Conservation (phyloP, 129 eudicot genomes). For the Arctium lappa region DNA sequence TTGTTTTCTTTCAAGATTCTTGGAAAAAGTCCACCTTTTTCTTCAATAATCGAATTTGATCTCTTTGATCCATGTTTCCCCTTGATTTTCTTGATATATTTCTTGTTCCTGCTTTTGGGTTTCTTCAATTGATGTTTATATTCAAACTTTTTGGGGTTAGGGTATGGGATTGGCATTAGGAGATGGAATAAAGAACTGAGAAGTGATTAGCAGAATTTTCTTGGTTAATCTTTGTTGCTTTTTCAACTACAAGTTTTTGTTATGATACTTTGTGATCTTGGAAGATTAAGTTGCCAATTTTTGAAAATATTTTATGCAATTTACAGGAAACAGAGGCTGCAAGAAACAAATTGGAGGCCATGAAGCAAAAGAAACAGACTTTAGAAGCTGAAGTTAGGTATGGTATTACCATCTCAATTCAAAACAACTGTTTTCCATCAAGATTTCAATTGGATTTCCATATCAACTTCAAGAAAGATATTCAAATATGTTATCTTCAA, state of each 20-base stretch:
- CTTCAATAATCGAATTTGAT: neutral
- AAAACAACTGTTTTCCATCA: neutral
- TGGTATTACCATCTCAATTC: slow-evolving; percentile 13
- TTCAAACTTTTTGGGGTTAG: slow-evolving; percentile 9
- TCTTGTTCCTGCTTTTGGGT: neutral
- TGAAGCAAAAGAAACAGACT: slow-evolving; percentile 51
- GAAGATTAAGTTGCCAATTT: neutral
- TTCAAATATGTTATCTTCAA: neutral
- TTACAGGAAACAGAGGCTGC: slow-evolving; percentile 57
- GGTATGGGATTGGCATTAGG: slow-evolving; percentile 13
- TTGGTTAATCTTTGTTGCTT: neutral
- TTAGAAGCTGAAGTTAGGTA: slow-evolving; percentile 86
- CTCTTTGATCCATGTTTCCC: slow-evolving; percentile 22
- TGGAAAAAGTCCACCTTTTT: neutral
- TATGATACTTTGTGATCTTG: neutral
- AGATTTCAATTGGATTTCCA: neutral
- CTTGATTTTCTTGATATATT: neutral
- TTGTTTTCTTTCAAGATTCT: slow-evolving; percentile 16
- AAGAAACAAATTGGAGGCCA: slow-evolving; percentile 43
- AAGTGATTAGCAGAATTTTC: slow-evolving; percentile 15
- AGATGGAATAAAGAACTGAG: neutral
- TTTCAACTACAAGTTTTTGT: neutral
- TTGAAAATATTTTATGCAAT: neutral
- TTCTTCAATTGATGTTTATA: slow-evolving; percentile 4
- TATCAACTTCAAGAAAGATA: neutral